These are phyloP conservation scores for Asterionellopsis glacialis DNA, from an alignment of 108 stramenopile species.

Conservation along the genomic window DNA sequence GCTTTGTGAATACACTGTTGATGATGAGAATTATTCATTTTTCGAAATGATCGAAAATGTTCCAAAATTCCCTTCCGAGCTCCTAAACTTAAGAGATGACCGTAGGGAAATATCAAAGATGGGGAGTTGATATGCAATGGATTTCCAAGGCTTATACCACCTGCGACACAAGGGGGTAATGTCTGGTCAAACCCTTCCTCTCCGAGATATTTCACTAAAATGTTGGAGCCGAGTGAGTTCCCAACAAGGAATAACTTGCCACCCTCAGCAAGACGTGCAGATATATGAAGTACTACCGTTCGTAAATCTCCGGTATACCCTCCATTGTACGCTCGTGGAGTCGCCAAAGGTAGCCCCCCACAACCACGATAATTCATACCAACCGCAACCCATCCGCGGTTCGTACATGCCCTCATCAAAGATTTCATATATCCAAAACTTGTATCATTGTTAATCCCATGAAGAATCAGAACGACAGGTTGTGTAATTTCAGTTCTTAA, in stretches of 20 bases:
- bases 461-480: conserved; percentile 68
- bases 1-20: conserved; percentile 39
- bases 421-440: conserved; percentile 83
- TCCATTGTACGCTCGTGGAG: conserved; percentile 71
- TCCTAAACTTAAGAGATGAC: conserved; percentile 54
- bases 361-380: conserved; percentile 80
- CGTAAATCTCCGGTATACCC: conserved; percentile 80
- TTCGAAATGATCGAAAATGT: conserved; percentile 16
- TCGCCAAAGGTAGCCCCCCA: conserved; percentile 46
- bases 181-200: conserved; percentile 77
- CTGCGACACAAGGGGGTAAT: conserved; percentile 65
- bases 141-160: conserved; percentile 73
- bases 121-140: conserved; percentile 57
- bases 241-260: conserved; percentile 68
- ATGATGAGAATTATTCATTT: conserved; percentile 50
- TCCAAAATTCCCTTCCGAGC: conserved; percentile 60
- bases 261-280: conserved; percentile 36
- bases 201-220: conserved; percentile 83
- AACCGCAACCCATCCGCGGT: conserved; percentile 77
- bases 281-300: conserved; percentile 50
- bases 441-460: conserved; percentile 87
- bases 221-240: conserved; percentile 74
- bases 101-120: conserved; percentile 52
- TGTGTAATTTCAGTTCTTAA: conserved; percentile 38
- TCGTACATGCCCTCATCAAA: conserved; percentile 61